Evolutionary conservation across 768 basidiomycete genomes (phyloP).

Genomic region (Podaxis rugospora): DNA sequence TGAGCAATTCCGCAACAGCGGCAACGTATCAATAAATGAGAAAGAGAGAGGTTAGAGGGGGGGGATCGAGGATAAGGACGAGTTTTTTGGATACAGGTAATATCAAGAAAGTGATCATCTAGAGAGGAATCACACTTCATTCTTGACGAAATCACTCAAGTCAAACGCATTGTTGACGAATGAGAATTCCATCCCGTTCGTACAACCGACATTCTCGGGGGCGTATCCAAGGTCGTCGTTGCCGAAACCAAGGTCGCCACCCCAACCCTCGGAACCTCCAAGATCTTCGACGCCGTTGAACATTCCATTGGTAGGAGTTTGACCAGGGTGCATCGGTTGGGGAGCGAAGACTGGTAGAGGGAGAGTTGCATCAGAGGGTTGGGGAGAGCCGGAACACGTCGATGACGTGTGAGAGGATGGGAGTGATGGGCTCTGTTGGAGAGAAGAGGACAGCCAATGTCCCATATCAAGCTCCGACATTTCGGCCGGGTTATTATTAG

Average conservation of each 20-base stretch:
- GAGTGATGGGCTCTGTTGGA: slow-evolving; percentile 5
- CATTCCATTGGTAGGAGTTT: neutral
- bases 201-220: neutral
- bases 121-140: neutral
- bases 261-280: neutral
- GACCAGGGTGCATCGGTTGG: slow-evolving; percentile 3
- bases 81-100: too few relatives aligned
- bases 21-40: neutral
- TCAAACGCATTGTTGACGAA: slow-evolving; percentile 3
- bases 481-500: slow-evolving; percentile 6
- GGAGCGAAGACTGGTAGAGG: slow-evolving; percentile 9
- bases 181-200: neutral
- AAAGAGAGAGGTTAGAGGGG: neutral
- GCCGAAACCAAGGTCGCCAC: neutral
- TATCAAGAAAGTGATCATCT: neutral
- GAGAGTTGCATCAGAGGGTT: slow-evolving; percentile 4
- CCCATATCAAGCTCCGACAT: slow-evolving; percentile 8
- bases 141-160: slow-evolving; percentile 6
- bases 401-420: slow-evolving; percentile 10
- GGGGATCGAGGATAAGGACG: neutral
- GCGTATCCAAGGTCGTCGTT: neutral
- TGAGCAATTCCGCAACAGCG: neutral
- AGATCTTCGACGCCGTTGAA: neutral
- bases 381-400: slow-evolving; percentile 7
- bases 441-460: slow-evolving; percentile 4